Conservation (phyloP, 202 grass and related monocot genomes). For the Dendrocalamus latiflorus region DNA sequence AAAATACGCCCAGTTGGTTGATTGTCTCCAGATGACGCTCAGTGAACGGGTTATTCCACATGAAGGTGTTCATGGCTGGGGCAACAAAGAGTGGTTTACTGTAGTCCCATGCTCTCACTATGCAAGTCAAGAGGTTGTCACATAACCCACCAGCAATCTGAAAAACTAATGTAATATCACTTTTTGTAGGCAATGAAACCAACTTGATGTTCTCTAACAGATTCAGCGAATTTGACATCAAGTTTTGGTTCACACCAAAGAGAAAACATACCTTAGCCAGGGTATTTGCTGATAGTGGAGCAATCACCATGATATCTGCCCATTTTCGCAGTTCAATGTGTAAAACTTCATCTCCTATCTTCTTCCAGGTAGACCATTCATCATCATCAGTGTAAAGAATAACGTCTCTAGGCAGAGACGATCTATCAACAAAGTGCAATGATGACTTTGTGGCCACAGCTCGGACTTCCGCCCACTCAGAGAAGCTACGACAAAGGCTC, state of each 20-base stretch:
- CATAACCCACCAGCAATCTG: conserved; percentile 89
- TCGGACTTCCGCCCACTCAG: conserved; percentile 83
- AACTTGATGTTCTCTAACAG: background rate
- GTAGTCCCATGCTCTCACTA: conserved; percentile 86
- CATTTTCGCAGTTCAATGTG: conserved; percentile 94
- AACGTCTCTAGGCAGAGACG: conserved; percentile 51
- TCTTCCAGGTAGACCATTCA: conserved; percentile 93
- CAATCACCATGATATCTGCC: conserved; percentile 87
- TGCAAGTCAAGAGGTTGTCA: conserved; percentile 90
- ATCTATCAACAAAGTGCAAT: conserved; percentile 68
- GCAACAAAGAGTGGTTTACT: conserved; percentile 73
- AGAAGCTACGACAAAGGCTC: conserved; percentile 63
- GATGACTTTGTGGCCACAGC: conserved; percentile 64
- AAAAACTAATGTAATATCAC: background rate
- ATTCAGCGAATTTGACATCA: background rate
- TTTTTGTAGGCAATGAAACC: background rate
- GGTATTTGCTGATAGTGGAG: conserved; percentile 84
- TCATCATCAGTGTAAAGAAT: conserved; percentile 74
- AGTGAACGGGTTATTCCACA: conserved; percentile 86
- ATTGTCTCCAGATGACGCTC: conserved; percentile 57
- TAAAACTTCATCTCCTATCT: conserved; percentile 83
- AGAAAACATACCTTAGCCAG: conserved; percentile 64
- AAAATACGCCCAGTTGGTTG: conserved; percentile 48
- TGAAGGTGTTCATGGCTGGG: conserved; percentile 90
- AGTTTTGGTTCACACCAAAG: background rate